Base-by-base conservation (phyloP, 2,329 filamentous ascomycete genomes). In the Fusarium metavorans region DNA sequence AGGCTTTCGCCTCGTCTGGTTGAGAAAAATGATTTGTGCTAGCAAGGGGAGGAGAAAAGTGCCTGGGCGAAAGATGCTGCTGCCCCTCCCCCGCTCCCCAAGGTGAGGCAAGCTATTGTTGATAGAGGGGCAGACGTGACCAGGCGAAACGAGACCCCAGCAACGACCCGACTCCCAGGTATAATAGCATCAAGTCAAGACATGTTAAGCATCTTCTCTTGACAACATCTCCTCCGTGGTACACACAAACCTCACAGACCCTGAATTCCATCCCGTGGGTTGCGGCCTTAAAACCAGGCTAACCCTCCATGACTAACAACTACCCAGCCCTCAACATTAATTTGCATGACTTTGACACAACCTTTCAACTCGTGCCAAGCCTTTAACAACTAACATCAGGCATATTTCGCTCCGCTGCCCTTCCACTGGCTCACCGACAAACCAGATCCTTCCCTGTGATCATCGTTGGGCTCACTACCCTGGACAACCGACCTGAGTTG, bases 341-440 rank as follows among this genome's bases (percentile, higher is more conserved):
- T 77, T 76, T 78, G 76, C 76, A 78, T 78, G 76, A 78, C 73
- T 68, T 75, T 78, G 76, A 77, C 76, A 77, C 76, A 78, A 70
- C 67, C 59, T 64, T 71, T 72, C 67, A 72, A 77, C 57, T 43
- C 59, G 54, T 68, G 69, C 66, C 73, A 71, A 75, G 68, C 64
- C 50, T 58, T 41, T 64, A 25, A 43, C 41, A 72, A 72, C 57
- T 61, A 66, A 62, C 37, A 75, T 74, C 72, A 74, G 64, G 72
- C 72, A 74, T 37, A 69, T 71, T 73, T 43, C 61, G n/a, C 68
- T 60, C 64, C 64, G 68, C 56, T 18, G 25, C 37, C 43, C 48
- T 45, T 39, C 54, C 18, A 60, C 35, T 43, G 41, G 34, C 56
- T 75, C 72, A 74, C 72, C 72, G 72, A 74, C 72, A 75, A 57